phyloP scores from a whole-genome alignment of 192 early-diverging fungal species.

The Coemansia sp. region DNA sequence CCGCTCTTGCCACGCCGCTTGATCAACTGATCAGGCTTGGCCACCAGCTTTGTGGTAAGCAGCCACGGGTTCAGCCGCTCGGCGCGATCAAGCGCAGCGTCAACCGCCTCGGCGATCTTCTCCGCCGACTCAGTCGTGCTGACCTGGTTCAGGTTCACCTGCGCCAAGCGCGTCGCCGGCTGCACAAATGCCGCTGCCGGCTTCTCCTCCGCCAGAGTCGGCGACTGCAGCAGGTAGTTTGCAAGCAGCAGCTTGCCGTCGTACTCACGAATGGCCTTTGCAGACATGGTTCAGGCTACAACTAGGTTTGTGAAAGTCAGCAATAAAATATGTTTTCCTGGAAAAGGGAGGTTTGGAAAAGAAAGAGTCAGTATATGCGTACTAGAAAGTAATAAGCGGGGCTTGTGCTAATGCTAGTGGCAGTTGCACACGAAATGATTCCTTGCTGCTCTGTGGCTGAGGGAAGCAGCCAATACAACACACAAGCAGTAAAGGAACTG shows the following conservation, averaged over 20 bases:
- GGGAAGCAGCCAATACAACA: background rate
- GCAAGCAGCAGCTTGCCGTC: slow-evolving; percentile 96
- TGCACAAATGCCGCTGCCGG: slow-evolving; percentile 66
- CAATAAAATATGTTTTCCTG: background rate
- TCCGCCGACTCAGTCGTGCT: slow-evolving; percentile 47
- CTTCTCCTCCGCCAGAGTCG: slow-evolving; percentile 56
- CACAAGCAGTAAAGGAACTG: slow-evolving; percentile 1
- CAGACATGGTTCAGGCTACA: slow-evolving; percentile 61
- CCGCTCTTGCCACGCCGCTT: slow-evolving; percentile 98
- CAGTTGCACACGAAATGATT: too few relatives aligned
- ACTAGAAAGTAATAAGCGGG: background rate
- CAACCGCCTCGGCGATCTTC: slow-evolving; percentile 66
- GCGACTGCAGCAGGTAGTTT: slow-evolving; percentile 80
- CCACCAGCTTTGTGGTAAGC: slow-evolving; percentile 75
- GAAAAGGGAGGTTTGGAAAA: background rate
- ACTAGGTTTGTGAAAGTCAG: background rate
- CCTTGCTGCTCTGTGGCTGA: too few relatives aligned
- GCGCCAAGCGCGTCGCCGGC: slow-evolving; percentile 74
- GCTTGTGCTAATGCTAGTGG: background rate
- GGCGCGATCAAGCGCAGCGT: slow-evolving; percentile 61
- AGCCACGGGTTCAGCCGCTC: slow-evolving; percentile 88
- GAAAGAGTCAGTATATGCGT: background rate
- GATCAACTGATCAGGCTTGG: slow-evolving; percentile 98
- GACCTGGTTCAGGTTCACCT: slow-evolving; percentile 67
- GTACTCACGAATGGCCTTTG: slow-evolving; percentile 94